Base-by-base conservation (phyloP, 2,329 filamentous ascomycete species). In the Fusarium sp. region DNA sequence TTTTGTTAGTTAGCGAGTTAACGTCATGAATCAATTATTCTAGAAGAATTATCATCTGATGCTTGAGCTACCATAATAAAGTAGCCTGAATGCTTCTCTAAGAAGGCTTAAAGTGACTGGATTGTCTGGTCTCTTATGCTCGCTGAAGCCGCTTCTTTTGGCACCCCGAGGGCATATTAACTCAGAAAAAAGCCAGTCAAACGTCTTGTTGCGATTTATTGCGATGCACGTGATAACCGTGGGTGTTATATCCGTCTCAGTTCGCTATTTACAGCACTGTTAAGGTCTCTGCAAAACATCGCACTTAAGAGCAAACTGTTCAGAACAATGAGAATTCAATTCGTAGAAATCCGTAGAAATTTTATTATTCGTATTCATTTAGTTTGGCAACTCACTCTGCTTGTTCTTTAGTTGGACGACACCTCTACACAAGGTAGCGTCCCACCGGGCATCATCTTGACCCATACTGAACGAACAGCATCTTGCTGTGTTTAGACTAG, bases 301-400 rank as follows among this genome's bases (percentile, higher is more conserved):
- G 10, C 34, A 37, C 10, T 37, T n/a, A 6, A 2, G 10, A 1
- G 1, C 18, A n/a, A 6, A 7, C 18, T 6, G 3, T 11, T n/a
- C 9, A 7, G 34, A 6, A 6, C 3, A 37, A n/a, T 6, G 3
- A 37, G 5, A 11, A 4, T 10, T 11, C 1, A 37, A n/a, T n/a
- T n/a, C 1, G 34, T 37, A 37, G 16, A 37, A 37, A n/a, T n/a
- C 11, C 1, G 34, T 37, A 37, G 16, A 37, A n/a, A 2, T 2
- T 7, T n/a, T 18, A 7, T 6, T 18, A 7, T 12, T 37, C 0
- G 34, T 12, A 37, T n/a, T 37, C n/a, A 12, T 12, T n/a, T 3
- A 37, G 0, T 0, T 3, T 12, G 10, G 2, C 6, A 0, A 12
- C 34, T n/a, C 34, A 37, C 14, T 2, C 13, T 31, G 30, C 7